Percentiles rank a stretch among this genome's conserved stretches.
These are phyloP conservation scores for Acacia melanoxylon DNA, from an alignment of 306 rosid genomes.

Conservation along the genomic window DNA sequence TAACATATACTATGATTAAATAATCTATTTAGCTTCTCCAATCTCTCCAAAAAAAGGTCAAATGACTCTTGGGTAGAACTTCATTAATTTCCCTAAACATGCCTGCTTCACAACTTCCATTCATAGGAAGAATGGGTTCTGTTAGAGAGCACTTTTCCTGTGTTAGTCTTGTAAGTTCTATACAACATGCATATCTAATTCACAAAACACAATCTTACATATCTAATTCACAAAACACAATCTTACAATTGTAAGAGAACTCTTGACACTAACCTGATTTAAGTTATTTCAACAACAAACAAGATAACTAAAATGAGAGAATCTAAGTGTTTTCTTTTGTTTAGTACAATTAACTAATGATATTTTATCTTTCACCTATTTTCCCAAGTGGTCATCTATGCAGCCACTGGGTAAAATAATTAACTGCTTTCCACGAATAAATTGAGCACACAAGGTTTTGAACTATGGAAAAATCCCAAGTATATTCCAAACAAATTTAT, in stretches of 20 bases:
- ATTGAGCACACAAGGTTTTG: background rate
- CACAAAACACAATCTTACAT: background rate
- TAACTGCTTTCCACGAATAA: slow-evolving; percentile 2
- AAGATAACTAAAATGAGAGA: background rate
- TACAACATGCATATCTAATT: background rate
- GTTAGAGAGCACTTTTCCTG: background rate
- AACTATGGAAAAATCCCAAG: background rate
- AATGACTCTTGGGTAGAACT: background rate
- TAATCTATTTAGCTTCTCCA: too few species aligned
- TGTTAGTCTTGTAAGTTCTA: background rate
- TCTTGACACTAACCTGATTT: background rate
- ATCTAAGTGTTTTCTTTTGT: background rate
- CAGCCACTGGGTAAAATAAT: background rate
- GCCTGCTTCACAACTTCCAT: background rate
- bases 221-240: background rate
- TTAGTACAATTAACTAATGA: background rate
- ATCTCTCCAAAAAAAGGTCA: too few species aligned
- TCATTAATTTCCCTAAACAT: background rate
- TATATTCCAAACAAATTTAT: background rate
- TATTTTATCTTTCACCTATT: background rate
- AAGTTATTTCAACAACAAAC: background rate
- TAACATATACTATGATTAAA: too few species aligned
- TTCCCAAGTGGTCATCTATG: background rate
- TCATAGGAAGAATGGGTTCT: background rate
- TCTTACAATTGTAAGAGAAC: background rate